Base-by-base conservation (phyloP, 2,329 filamentous ascomycete species). In the Talaromyces verruculosus region DNA sequence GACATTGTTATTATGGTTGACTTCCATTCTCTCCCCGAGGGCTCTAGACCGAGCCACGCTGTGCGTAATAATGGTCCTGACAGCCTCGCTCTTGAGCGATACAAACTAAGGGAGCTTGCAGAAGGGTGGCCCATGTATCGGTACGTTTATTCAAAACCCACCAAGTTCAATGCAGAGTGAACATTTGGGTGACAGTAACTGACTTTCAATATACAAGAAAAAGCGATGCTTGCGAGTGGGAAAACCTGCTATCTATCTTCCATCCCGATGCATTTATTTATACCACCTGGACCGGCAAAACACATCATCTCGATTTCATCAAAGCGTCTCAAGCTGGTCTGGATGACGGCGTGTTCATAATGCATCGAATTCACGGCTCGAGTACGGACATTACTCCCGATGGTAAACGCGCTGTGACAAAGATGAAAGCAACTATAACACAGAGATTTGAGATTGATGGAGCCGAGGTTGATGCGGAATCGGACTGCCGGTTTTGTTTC, bases 291-390 rank as follows among this genome's bases (percentile, higher is more conserved):
- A 81, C 82, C 0, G 82, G 82, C 2, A 76, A 79, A 6, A 79
- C 79, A 0, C 69, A 74, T 15, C 77, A 78, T 66, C 68, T 73
- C 0, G 78, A 79, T 66, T 84, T 85, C 72, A 84, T 85, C 69
- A 68, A 74, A 22, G 79, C 82, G 59, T 86, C 84, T 13, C 81
- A 84, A 68, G 73, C 76, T 8, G 84, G 84, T 65, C 84, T 85
- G 73, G 75, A 80, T 28, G 76, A 77, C 10, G 84, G 84, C 19
- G 83, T 80, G 61, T 85, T 85, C 75, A 86, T 86, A 74, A 84
- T 85, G 83, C 84, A 87, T 72, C 83, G 84, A 66, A 75, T 76
- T 65, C 79, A 83, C 51, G 81, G 82, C 7, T 69, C 72, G 1
- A 81, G 76, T 0, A 81, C 76, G 0, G 80, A 84, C 61, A 80